Evolutionary conservation across 352 stramenopile genomes (phyloP).

Genomic region (Phytophthora hybrid): DNA sequence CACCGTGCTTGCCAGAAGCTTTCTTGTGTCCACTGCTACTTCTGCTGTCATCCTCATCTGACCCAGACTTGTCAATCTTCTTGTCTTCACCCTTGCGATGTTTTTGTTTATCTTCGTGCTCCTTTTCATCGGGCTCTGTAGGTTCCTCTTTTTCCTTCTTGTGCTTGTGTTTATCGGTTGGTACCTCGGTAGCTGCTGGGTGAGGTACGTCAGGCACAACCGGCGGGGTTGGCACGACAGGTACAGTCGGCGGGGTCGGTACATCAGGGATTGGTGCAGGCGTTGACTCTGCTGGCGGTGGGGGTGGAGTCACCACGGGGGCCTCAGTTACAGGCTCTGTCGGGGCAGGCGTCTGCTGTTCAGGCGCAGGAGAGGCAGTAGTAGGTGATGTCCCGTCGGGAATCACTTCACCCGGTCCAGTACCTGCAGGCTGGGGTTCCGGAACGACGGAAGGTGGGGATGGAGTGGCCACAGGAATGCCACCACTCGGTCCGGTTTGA

Average conservation of each 20-base stretch:
- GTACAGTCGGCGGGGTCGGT: constrained; percentile 3
- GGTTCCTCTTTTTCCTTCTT: constrained; percentile 28
- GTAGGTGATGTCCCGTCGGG: constrained; percentile 13
- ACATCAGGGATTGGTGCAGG: constrained; percentile 2
- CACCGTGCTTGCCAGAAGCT: constrained; percentile 15
- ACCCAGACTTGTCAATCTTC: constrained; percentile 13
- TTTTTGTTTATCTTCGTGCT: constrained; percentile 11
- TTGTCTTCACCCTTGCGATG: constrained; percentile 23
- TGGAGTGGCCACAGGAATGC: constrained; percentile 18
- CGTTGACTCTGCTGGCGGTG: constrained; percentile 9
- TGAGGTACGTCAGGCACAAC: constrained; percentile 9
- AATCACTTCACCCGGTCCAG: constrained; percentile 18
- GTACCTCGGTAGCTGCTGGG: constrained; percentile 7
- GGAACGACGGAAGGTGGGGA: constrained; percentile 11
- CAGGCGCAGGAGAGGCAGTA: constrained; percentile 8
- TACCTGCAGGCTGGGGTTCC: constrained; percentile 18
- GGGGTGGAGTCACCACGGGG: neutral
- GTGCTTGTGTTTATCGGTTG: constrained; percentile 26
- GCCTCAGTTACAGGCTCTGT: constrained; percentile 20
- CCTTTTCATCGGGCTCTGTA: constrained; percentile 12
- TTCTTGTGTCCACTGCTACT: constrained; percentile 11
- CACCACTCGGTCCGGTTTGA: constrained; percentile 13
- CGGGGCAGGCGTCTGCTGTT: constrained; percentile 10
- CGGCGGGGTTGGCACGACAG: constrained; percentile 17
- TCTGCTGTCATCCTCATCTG: constrained; percentile 19